Evolutionary conservation across 306 rosid species (phyloP), one percentile per base, ranked within the genome.

Genomic region (Inga leiocalycina): DNA sequence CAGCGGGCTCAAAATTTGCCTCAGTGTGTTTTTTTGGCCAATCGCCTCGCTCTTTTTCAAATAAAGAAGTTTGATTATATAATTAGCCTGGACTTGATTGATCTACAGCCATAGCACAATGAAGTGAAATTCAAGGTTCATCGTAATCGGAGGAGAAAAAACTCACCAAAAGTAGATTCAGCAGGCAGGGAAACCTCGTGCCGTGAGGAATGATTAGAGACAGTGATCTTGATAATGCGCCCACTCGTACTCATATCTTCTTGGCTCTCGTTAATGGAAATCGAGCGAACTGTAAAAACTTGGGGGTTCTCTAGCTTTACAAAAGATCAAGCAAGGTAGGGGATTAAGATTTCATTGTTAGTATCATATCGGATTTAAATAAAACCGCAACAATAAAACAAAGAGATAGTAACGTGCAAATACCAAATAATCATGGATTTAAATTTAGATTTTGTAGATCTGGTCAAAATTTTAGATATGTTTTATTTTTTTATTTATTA

Each of bases 121-220:
- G 41, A 24, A 22, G 56, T 46, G 44, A 69, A 75, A 74, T 2
- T 34, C 17, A 65, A 62, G 51, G 65, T 2, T 48, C n/a, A 45
- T 2, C 27, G 30, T n/a, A 65, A 37, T 20, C 0, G 12, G 61
- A 74, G 61, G 34, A 56, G 66, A 46, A 56, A 64, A 68, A 24
- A 61, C 84, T 59, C 44, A 88, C 91, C 75, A 70, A 88, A 88
- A 73, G 89, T 77, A 24, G 89, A 88, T 76, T 85, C 77, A n/a
- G 80, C 73, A 20, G 87, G 86, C 27, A 88, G 70, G 52, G 1
- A 77, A 45, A 88, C 70, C 32, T 80, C 54, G 62, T 88, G 84
- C 9, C 39, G 75, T 37, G 80, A 88, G 43, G 84, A 83, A 83
- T 8, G 12, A 57, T 77, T 62, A 1, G 56, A 5, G 1, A 85